Conservation (phyloP, 2,329 filamentous ascomycete genomes). For the Sarocladiaceae sp. region DNA sequence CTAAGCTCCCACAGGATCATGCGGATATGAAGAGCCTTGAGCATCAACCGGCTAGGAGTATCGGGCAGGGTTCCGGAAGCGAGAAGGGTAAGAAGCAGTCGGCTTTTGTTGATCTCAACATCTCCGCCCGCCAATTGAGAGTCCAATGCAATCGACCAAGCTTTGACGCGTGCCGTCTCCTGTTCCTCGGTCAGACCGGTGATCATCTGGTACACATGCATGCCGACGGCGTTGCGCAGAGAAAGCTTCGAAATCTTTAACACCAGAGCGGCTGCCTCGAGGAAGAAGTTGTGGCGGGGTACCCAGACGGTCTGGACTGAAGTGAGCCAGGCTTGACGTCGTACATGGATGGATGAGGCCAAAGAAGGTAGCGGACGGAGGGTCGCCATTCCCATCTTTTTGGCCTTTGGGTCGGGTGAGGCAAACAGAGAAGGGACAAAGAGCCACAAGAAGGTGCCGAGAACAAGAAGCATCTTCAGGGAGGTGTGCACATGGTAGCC, state of each 20-base stretch:
- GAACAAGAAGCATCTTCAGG: conserved; percentile 45
- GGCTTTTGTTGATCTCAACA: conserved; percentile 79
- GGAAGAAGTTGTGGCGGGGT: conserved; percentile 76
- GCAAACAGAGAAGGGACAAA: conserved; percentile 49
- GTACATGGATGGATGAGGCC: conserved; percentile 76
- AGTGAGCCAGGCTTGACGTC: conserved; percentile 86
- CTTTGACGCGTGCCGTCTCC: conserved; percentile 79
- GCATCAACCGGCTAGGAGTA: conserved; percentile 77
- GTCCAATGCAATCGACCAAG: conserved; percentile 89
- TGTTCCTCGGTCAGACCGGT: conserved; percentile 79
- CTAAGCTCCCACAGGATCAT: conserved; percentile 76
- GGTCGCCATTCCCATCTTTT: conserved; percentile 38
- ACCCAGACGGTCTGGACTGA: conserved; percentile 91
- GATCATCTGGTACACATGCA: conserved; percentile 68
- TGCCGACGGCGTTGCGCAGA: conserved; percentile 69
- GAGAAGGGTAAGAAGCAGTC: conserved; percentile 77
- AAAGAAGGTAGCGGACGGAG: conserved; percentile 59
- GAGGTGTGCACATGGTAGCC: conserved; percentile 49
- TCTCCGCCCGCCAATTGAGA: conserved; percentile 89
- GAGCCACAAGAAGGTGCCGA: conserved; percentile 49
- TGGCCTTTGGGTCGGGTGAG: conserved; percentile 40
- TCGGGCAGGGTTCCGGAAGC: conserved; percentile 82
- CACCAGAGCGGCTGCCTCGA: conserved; percentile 75
- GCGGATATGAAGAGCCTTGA: conserved; percentile 88
- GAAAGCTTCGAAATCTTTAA: conserved; percentile 80